Conservation (phyloP, 139 green algal genomes). For the Pleodorina starrii region DNA sequence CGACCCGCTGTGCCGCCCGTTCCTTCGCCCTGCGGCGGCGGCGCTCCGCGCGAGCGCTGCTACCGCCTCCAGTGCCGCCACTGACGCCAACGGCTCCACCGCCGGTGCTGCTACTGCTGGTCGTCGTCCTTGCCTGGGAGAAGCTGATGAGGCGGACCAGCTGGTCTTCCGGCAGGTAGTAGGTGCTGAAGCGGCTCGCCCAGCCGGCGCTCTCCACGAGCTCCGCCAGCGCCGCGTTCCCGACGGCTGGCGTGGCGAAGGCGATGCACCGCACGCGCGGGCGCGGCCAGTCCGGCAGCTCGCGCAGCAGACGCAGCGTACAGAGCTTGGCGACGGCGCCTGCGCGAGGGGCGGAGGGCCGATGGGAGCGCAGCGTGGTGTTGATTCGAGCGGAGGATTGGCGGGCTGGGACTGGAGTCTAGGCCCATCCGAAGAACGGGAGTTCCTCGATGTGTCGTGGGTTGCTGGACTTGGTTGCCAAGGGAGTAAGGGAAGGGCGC, state of each 20-base stretch:
- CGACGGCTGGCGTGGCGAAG: constrained; percentile 83
- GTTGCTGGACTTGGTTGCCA: too few species aligned
- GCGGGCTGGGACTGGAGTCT: too few species aligned
- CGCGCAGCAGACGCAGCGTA: constrained; percentile 69
- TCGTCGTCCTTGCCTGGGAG: constrained; percentile 20
- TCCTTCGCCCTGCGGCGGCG: background rate
- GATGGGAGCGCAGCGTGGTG: too few species aligned
- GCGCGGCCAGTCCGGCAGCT: constrained; percentile 51
- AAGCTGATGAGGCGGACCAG: constrained; percentile 61
- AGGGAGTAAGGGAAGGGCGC: too few species aligned
- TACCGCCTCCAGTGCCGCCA: background rate
- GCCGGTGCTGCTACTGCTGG: background rate
- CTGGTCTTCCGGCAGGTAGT: constrained; percentile 77
- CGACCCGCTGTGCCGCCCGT: background rate
- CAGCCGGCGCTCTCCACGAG: constrained; percentile 73
- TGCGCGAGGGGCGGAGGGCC: constrained; percentile 46
- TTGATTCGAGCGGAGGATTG: too few species aligned
- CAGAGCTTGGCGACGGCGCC: constrained; percentile 84
- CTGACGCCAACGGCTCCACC: background rate
- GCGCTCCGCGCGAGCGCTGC: background rate
- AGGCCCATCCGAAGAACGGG: too few species aligned
- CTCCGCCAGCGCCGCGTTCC: constrained; percentile 77
- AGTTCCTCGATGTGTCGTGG: too few species aligned
- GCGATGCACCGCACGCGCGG: constrained; percentile 66
- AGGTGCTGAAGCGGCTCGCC: constrained; percentile 71